Base-by-base conservation (phyloP, 352 stramenopile species). In the Phytophthora uliginosa region DNA sequence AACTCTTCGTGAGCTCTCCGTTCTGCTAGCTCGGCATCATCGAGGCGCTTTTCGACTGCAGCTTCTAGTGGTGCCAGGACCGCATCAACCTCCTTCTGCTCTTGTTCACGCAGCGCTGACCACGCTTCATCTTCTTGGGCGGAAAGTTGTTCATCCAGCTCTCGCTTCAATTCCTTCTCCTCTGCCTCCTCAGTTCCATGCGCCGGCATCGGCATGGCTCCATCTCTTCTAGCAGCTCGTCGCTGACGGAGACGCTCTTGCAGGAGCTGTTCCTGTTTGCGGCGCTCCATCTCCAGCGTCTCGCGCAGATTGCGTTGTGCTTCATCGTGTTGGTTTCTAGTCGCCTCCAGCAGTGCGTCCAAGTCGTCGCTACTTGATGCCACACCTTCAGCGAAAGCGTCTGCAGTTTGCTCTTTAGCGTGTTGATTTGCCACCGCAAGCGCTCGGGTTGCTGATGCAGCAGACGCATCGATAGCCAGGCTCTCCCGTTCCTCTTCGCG, bases 1-100 rank as follows among this genome's bases (percentile, higher is more conserved):
- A 86, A 63, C 36, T 84, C 71, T 20, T 79, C 72, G 20, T 67
- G 59, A n/a, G 71, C 74, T 45, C 54, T 63, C n/a, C 62, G 64
- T 13, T 82, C 77, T 20, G 57, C 63, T 22, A 59, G 4, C 4
- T 71, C 73, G 36, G 73, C 63, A 22, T 64, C 62, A 64, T 74
- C 24, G 13, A 68, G 59, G 51, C 68, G 73, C 8, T 67, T 54
- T 12, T 15, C 24, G 7, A 33, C 20, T 12, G 48, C 67, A 52
- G 47, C 53, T 28, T 79, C 58, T 8, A 79, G 54, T 26, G 68
- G 73, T 3, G 53, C 40, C 24, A 79, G 59, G 13, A 73, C 33
- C 12, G 17, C 53, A 1, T 76, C 58, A 18, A 79, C 15, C 45
- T 76, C 63, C 18, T 73, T 50, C 18, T 74, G 33, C 17, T 76